Conservation (phyloP, 1,284 basidiomycete species). For the Naganishia cerealis region DNA sequence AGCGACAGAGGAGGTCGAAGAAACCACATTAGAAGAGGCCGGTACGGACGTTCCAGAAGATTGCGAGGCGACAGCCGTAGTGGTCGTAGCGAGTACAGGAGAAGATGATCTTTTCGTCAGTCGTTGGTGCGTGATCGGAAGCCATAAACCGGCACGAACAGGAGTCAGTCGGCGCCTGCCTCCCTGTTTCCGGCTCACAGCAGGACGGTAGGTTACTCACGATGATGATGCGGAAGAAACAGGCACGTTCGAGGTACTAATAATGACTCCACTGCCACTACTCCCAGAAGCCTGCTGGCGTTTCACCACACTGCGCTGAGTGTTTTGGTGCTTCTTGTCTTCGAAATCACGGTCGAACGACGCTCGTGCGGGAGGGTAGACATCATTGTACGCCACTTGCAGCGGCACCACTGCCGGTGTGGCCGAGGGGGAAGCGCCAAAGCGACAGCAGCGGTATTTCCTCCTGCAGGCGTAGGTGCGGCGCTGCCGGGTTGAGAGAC, state of each 20-base stretch:
- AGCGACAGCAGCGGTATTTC: not conserved
- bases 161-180: not conserved
- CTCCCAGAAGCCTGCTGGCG: not conserved
- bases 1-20: not conserved
- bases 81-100: not conserved
- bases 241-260: not conserved
- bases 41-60: not conserved
- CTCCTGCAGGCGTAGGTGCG: not conserved
- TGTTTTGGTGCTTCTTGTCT: no score
- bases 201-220: not conserved
- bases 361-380: no score
- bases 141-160: not conserved
- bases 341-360: no score
- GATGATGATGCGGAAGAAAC: not conserved
- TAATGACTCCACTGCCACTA: not conserved
- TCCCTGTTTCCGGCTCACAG: not conserved
- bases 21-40: not conserved
- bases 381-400: no score
- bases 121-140: not conserved
- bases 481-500: not conserved
- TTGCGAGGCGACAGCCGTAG: not conserved
- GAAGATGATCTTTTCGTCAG: slow-evolving; percentile 1
- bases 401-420: no score
- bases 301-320: not conserved
- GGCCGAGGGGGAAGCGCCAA: not conserved